Base-by-base conservation (phyloP, 345 rosid genomes). In the Carallia brachiata region DNA sequence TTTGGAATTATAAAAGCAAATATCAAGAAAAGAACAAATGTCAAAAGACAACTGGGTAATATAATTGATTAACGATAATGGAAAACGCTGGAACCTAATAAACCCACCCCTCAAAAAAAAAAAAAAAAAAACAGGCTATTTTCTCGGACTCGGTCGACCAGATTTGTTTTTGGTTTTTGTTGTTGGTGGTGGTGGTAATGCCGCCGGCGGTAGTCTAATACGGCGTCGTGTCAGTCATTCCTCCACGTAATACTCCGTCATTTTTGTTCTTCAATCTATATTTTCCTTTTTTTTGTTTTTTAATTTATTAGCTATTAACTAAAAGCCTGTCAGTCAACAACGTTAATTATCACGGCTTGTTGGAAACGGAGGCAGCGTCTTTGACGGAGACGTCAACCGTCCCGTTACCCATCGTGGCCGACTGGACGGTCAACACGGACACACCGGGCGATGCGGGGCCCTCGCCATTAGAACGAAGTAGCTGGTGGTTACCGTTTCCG, bases 341-440 rank as follows among this genome's bases (percentile, higher is more conserved):
- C 71, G 74, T 83, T 69, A 32, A 32, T 32, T 27, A 67, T 85
- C 84, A 90, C 39, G 95, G 85, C 79, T 84, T 85, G 78, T 84
- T 85, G 78, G 95, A 80, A 64, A 84, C 83, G 62, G 96, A 86
- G 56, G 89, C 84, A 56, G 85, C 86, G 40, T 90, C 98, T 78
- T 88, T 86, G 36, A 82, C 81, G 60, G 89, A 83, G 31, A 74
- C 77, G 40, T 79, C 82, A 36, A 73, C 52, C 3, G 70, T 76
- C 37, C 78, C 85, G 79, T 83, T 85, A 48, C 83, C 85, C 72
- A 78, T 61, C 2, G 83, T 72, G 59, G 87, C 86, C 2, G 96
- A 90, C 75, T 92, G 98, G 55, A 83, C 84, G 36, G 97, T 87
- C 84, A 87, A 76, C 7, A 78, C 93, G 32, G 98, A 92, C 79